phyloP scores from a whole-genome alignment of 805 yeast species.

The Starmerella apicola region DNA sequence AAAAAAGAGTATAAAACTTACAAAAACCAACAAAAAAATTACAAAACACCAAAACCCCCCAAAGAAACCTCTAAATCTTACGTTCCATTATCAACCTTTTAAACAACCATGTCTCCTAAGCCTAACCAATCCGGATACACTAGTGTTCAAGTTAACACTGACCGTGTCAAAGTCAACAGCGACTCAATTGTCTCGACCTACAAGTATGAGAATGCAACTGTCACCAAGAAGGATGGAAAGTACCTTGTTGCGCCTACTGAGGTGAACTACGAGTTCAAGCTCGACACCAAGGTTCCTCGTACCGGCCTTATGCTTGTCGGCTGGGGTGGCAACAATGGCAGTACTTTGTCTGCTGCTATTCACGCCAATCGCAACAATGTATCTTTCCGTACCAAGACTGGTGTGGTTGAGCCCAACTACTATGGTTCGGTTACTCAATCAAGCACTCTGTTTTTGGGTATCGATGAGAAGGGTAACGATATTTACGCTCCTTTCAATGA shows the following conservation, averaged over 20 bases:
- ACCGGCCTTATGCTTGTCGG: slow-evolving; percentile 87
- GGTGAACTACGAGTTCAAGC: slow-evolving; percentile 71
- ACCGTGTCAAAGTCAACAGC: slow-evolving; percentile 39
- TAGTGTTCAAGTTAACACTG: slow-evolving; percentile 43
- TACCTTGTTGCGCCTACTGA: slow-evolving; percentile 57
- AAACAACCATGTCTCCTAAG: slow-evolving; percentile 20
- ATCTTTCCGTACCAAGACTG: slow-evolving; percentile 70
- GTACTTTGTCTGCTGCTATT: slow-evolving; percentile 75
- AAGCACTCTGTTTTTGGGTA: slow-evolving; percentile 79
- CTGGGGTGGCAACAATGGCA: slow-evolving; percentile 92
- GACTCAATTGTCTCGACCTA: slow-evolving; percentile 44
- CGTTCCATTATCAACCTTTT: slow-evolving; percentile 9
- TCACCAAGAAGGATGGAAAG: slow-evolving; percentile 41
- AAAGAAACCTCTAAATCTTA: slow-evolving; percentile 1
- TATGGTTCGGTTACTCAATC: slow-evolving; percentile 92
- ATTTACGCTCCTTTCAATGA: slow-evolving; percentile 87
- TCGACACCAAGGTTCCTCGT: slow-evolving; percentile 69
- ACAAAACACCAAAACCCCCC: no score
- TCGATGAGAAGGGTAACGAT: slow-evolving; percentile 70
- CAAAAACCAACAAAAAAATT: not conserved
- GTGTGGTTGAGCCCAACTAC: slow-evolving; percentile 64
- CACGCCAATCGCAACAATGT: slow-evolving; percentile 74
- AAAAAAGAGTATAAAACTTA: slow-evolving; percentile 5
- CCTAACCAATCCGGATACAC: slow-evolving; percentile 27
- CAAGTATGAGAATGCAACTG: slow-evolving; percentile 65